Evolutionary conservation across 2,329 filamentous ascomycete species (phyloP).

Genomic region (Cytospora paraplurivora): DNA sequence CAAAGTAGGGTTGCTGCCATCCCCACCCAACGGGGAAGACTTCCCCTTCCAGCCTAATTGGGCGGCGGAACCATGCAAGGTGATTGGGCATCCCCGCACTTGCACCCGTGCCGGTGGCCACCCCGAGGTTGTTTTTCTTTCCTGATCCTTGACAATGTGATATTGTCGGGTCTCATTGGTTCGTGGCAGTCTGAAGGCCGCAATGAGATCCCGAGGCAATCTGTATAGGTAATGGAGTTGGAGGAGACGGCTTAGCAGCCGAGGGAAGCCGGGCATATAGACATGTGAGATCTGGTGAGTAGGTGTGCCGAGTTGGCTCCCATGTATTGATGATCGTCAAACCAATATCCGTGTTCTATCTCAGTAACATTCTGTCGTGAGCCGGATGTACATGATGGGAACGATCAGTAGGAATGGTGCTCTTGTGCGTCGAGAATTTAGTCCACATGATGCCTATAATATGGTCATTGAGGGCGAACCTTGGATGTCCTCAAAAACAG

Average conservation of each 20-base stretch:
- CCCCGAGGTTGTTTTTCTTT: neutral
- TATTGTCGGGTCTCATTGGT: neutral
- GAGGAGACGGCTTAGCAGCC: neutral
- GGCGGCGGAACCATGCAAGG: neutral
- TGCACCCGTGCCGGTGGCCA: neutral
- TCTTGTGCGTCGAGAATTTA: too few species aligned
- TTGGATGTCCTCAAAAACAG: too few species aligned
- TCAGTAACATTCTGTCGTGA: neutral
- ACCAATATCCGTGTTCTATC: neutral
- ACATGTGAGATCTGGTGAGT: neutral
- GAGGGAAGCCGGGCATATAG: neutral
- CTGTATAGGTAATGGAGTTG: neutral
- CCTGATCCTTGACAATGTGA: neutral
- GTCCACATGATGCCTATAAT: too few species aligned
- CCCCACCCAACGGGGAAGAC: constrained; percentile 8
- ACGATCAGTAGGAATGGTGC: too few species aligned
- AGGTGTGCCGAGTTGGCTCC: neutral
- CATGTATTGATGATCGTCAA: neutral
- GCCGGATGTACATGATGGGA: neutral
- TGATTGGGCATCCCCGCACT: constrained; percentile 1
- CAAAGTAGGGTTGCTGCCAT: constrained; percentile 19
- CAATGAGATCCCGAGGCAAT: neutral
- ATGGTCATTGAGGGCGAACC: too few species aligned
- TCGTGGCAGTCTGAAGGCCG: neutral
- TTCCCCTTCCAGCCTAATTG: neutral